Percentiles rank a stretch among this genome's conserved stretches.
phyloP scores from a whole-genome alignment of 768 basidiomycete species.

The Suillus lakei region DNA sequence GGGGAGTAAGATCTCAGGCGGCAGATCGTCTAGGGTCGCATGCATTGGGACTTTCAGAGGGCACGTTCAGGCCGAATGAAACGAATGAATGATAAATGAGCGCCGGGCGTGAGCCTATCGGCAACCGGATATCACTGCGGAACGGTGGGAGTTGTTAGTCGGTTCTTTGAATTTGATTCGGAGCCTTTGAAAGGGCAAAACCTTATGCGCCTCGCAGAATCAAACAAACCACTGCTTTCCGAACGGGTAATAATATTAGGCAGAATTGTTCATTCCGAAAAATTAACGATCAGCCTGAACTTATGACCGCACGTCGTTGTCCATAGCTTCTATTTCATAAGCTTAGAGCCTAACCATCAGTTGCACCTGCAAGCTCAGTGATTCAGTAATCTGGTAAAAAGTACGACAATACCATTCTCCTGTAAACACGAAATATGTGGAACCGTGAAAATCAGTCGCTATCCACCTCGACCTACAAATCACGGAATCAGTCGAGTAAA shows the following conservation, averaged over 20 bases:
- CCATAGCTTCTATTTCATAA: background rate
- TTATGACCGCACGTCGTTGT: background rate
- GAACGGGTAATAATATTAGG: background rate
- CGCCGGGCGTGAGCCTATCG: background rate
- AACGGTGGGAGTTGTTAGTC: background rate
- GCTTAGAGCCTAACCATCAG: background rate
- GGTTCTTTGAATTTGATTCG: background rate
- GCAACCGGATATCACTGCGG: background rate
- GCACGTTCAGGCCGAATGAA: background rate
- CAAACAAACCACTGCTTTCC: background rate
- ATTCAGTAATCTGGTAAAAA: background rate
- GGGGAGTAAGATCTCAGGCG: slow-evolving; percentile 25
- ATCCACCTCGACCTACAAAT: slow-evolving; percentile 25
- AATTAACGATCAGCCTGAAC: background rate
- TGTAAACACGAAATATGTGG: background rate
- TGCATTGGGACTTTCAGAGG: background rate
- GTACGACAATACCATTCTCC: background rate
- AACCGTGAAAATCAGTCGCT: slow-evolving; percentile 28
- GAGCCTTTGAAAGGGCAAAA: slow-evolving; percentile 4
- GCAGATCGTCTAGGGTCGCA: slow-evolving; percentile 21
- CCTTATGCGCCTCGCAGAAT: background rate
- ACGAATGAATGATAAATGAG: background rate
- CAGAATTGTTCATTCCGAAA: background rate
- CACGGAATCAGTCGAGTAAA: background rate
- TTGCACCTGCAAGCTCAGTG: background rate